Percentiles rank a stretch among this genome's conserved stretches.
Conservation (phyloP, 2,329 filamentous ascomycete genomes). For the Trichophyton rubrum region DNA sequence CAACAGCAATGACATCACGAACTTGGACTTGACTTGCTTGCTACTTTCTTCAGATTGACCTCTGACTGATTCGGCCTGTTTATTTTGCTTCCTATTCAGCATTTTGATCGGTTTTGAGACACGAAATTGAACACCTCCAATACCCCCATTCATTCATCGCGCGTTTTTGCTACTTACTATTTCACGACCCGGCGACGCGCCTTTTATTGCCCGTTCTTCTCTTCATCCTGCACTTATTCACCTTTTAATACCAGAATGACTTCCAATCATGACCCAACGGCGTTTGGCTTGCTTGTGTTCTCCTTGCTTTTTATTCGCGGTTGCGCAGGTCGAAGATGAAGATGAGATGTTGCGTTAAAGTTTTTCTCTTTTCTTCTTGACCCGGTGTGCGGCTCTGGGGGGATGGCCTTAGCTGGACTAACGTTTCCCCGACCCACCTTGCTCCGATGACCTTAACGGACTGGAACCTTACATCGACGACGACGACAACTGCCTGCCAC, state of each 20-base stretch:
- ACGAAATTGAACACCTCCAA: conserved; percentile 1
- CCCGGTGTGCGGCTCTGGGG: background rate
- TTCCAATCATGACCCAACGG: background rate
- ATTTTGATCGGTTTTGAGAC: background rate
- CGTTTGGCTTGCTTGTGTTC: background rate
- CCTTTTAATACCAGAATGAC: conserved; percentile 2
- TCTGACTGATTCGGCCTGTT: background rate
- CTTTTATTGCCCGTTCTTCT: background rate
- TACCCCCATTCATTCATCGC: background rate
- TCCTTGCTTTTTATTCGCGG: background rate
- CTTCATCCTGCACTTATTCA: background rate
- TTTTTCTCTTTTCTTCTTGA: background rate
- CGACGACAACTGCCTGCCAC: background rate
- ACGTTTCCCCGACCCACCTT: background rate
- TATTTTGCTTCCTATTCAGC: background rate
- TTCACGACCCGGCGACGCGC: background rate
- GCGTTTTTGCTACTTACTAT: background rate
- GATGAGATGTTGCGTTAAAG: background rate
- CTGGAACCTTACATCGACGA: too few relatives aligned
- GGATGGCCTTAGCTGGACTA: conserved; percentile 4
- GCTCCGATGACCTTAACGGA: too few relatives aligned
- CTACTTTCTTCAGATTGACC: background rate
- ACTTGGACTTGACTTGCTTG: conserved; percentile 2
- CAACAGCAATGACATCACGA: background rate
- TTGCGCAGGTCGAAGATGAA: background rate